Evolutionary conservation across 306 rosid species (phyloP).

Genomic region (Gastrolobium bilobum): DNA sequence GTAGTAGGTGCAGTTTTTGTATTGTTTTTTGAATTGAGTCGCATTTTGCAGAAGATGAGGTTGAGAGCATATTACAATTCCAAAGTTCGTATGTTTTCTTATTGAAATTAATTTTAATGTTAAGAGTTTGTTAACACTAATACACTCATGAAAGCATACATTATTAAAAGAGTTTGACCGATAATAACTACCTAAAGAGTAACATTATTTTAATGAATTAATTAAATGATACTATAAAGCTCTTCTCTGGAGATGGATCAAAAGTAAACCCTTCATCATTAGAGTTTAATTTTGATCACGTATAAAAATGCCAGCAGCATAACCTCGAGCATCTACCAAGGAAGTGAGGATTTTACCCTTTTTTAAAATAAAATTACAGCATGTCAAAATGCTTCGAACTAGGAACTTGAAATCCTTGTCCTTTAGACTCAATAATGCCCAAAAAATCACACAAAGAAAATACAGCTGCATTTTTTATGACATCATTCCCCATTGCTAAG

Average conservation of each 20-base stretch:
- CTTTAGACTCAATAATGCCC: neutral
- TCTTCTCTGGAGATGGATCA: neutral
- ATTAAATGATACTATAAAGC: neutral
- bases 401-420: neutral
- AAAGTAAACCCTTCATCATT: neutral
- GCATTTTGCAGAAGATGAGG: constrained; percentile 42
- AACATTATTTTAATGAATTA: neutral
- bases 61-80: constrained; percentile 31
- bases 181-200: no score
- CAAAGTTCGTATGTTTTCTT: constrained; percentile 2
- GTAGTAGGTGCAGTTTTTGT: constrained; percentile 48
- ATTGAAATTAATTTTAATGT: neutral
- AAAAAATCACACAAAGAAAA: constrained; percentile 10
- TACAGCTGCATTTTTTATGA: neutral
- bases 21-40: constrained; percentile 49
- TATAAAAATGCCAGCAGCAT: neutral
- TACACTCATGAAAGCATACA: neutral
- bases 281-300: neutral
- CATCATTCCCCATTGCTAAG: neutral
- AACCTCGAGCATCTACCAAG: neutral
- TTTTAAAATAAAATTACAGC: neutral
- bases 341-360: no score
- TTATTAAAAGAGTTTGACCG: neutral
- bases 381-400: constrained; percentile 16
- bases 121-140: neutral